phyloP scores from a whole-genome alignment of 1,284 basidiomycete genomes.

The Gomphus bonarii region DNA sequence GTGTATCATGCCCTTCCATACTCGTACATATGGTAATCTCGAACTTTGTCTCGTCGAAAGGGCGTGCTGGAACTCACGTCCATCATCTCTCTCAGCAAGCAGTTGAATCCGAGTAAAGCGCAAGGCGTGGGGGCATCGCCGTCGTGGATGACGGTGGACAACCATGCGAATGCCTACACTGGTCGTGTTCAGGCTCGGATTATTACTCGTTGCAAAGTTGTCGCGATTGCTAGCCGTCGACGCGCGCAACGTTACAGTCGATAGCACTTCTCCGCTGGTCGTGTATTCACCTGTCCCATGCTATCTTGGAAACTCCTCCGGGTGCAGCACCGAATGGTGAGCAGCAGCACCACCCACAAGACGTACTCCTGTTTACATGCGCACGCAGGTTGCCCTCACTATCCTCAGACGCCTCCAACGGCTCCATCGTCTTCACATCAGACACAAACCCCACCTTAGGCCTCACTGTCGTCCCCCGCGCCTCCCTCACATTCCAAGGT shows the following conservation, averaged over 20 bases:
- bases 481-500: slow-evolving; percentile 6
- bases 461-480: slow-evolving; percentile 5
- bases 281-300: slow-evolving; percentile 37
- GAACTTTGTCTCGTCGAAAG: no score
- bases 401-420: not conserved
- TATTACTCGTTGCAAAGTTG: not conserved
- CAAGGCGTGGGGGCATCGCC: no score
- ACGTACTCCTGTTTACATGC: not conserved
- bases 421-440: not conserved
- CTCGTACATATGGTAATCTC: no score
- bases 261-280: slow-evolving; percentile 58
- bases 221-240: not conserved
- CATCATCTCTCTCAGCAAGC: no score
- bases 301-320: not conserved
- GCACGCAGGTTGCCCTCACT: not conserved
- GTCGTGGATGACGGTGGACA: slow-evolving; percentile 1
- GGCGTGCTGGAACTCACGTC: no score
- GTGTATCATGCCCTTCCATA: no score
- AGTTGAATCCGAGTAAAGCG: no score
- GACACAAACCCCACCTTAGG: not conserved
- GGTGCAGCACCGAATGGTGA: slow-evolving; percentile 5
- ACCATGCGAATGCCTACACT: not conserved
- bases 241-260: slow-evolving; percentile 35
- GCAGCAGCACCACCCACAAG: not conserved
- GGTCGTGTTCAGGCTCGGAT: not conserved